Evolutionary conservation across 805 yeast genomes (phyloP).

Genomic region (Suhomyces canberraensis): DNA sequence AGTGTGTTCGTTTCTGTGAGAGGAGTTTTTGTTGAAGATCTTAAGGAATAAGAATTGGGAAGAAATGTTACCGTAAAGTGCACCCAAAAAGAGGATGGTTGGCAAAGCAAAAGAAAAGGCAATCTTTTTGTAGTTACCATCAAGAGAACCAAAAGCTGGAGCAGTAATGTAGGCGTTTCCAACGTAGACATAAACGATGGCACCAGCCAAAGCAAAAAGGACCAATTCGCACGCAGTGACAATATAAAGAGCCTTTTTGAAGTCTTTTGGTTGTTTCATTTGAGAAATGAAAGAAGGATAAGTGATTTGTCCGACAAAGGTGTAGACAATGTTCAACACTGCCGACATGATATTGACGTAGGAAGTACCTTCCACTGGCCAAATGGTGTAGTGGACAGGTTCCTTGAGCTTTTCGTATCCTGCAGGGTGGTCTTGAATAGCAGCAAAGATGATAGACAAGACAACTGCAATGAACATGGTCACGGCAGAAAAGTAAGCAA

Average conservation of each 20-base stretch:
- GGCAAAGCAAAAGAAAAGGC: conserved; percentile 63
- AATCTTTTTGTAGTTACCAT: conserved; percentile 45
- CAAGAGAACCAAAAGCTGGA: conserved; percentile 57
- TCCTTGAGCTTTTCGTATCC: conserved; percentile 23
- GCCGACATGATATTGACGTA: conserved; percentile 56
- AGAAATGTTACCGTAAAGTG: conserved; percentile 53
- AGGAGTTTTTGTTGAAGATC: conserved; percentile 40
- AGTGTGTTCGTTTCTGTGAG: conserved; percentile 48
- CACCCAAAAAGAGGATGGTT: conserved; percentile 53
- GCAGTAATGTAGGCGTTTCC: conserved; percentile 54
- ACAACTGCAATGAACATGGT: conserved; percentile 59
- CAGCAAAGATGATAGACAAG: conserved; percentile 52
- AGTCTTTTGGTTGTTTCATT: conserved; percentile 56
- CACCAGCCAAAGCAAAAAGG: conserved; percentile 53
- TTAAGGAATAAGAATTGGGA: conserved; percentile 50
- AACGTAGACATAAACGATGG: conserved; percentile 55
- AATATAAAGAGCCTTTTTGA: conserved; percentile 51
- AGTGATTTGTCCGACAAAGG: conserved; percentile 63
- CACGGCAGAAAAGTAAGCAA: conserved; percentile 52
- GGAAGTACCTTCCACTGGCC: conserved; percentile 53
- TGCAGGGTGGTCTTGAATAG: conserved; percentile 48
- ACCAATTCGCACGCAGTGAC: conserved; percentile 51
- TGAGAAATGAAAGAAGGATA: conserved; percentile 61
- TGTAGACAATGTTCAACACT: conserved; percentile 55
- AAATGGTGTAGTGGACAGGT: conserved; percentile 43